These are phyloP conservation scores for Spirogloea muscicola DNA, from an alignment of 139 green algal species.

Conservation along the genomic window DNA sequence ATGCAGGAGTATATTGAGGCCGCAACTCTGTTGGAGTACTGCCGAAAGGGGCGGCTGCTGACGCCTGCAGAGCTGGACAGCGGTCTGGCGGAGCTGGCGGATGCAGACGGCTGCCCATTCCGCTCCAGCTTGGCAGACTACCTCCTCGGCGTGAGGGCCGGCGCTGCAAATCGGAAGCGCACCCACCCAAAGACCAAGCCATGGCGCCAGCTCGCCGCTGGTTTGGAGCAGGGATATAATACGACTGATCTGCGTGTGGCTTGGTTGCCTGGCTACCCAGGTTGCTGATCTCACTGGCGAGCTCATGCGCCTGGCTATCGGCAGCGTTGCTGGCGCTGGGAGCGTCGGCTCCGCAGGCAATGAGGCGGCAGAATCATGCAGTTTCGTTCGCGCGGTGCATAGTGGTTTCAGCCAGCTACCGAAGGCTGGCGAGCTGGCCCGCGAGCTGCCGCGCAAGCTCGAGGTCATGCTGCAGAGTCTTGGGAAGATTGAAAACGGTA, in stretches of 20 bases:
- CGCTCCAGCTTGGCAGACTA: conserved; percentile 14
- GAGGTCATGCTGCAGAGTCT: conserved; percentile 36
- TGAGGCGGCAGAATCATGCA: too few relatives aligned
- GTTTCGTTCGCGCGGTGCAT: conserved; percentile 23
- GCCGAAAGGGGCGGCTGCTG: conserved; percentile 5
- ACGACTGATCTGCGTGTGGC: too few relatives aligned
- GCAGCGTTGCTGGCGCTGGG: conserved; percentile 6
- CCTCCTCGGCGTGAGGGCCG: conserved; percentile 34
- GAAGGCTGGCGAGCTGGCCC: neutral
- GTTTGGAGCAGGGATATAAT: too few relatives aligned
- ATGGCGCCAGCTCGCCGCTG: too few relatives aligned
- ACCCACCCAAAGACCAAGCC: too few relatives aligned
- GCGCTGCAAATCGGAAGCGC: neutral
- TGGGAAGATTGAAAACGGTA: conserved; percentile 40
- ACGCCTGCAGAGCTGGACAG: conserved; percentile 8
- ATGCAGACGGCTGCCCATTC: conserved; percentile 9
- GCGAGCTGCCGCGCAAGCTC: conserved; percentile 31
- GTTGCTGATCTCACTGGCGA: conserved; percentile 35
- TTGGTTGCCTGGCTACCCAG: too few relatives aligned
- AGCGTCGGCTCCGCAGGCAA: neutral
- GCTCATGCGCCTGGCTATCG: conserved; percentile 34
- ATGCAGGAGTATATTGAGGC: conserved; percentile 45
- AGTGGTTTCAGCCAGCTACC: conserved; percentile 17
- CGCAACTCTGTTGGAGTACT: conserved; percentile 28
- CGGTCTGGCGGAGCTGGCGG: neutral